Evolutionary conservation across 75 land plant genomes (phyloP).

Genomic region (Pinus albicaulis): DNA sequence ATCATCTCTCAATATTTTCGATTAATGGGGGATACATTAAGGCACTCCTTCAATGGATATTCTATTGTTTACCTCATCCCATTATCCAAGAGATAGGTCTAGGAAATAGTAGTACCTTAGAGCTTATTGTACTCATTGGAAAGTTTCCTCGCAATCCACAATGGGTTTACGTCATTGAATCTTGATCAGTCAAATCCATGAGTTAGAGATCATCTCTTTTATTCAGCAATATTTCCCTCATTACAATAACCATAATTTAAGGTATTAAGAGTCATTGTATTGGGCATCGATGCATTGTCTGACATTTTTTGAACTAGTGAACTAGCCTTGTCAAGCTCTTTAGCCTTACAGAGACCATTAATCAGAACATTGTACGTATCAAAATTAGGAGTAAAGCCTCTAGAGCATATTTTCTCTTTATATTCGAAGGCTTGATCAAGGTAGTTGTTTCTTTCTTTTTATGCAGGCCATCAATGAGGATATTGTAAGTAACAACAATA

Average conservation of each 20-base stretch:
- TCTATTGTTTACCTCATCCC: no score
- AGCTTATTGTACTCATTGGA: no score
- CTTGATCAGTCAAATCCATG: no score
- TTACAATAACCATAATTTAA: constrained; percentile 7
- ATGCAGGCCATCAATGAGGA: constrained; percentile 44
- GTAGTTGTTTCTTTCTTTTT: constrained; percentile 5
- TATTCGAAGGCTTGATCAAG: constrained; percentile 18
- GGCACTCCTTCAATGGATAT: no score
- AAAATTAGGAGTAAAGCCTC: constrained; percentile 37
- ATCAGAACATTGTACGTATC: constrained; percentile 32
- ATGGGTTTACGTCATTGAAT: no score
- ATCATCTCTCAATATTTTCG: no score
- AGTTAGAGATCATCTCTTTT: neutral
- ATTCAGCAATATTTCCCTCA: neutral
- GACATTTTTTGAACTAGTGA: constrained; percentile 6
- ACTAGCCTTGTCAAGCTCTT: constrained; percentile 2
- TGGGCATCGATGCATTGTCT: constrained; percentile 1
- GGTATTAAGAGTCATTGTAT: neutral
- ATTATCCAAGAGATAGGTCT: no score
- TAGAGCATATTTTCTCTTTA: constrained; percentile 29
- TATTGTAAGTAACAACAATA: constrained; percentile 40
- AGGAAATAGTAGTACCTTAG: no score
- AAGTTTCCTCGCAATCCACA: no score
- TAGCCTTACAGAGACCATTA: constrained; percentile 20
- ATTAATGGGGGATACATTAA: no score